Evolutionary conservation across 768 basidiomycete species (phyloP), one percentile per base, ranked within the genome.

Genomic region (Cubamyces lactineus): DNA sequence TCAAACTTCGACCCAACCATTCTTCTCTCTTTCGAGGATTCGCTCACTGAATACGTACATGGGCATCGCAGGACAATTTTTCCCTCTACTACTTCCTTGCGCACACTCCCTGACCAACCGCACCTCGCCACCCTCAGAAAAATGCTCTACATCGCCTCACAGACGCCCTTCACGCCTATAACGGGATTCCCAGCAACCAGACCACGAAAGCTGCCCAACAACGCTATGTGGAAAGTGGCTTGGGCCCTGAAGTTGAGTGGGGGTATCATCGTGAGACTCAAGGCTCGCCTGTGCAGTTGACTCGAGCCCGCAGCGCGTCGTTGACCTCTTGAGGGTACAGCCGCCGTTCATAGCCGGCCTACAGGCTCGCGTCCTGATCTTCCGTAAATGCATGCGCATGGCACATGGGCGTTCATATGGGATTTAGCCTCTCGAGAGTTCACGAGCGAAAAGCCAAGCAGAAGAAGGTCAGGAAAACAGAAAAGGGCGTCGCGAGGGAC

Each of bases 1-100:
- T 59, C 52, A 54, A 46, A 40, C 52, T 50, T 41, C 53, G 43
- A 39, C 28, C 26, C 53, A 23, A 54, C 42, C 42, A 56, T 53
- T 55, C 42, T 47, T 64, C 63, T 21, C 54, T 59, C 52, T 42
- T 23, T 45, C 41, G 23, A 23, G 30, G 17, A 41, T 47, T 52
- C 53, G 43, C 57, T 64, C 57, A 40, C 50, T 39, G 23, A 28
- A 52, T 60, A 64, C 63, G 63, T 38, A 64, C 63, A 54, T 23
- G 30, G 24, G 16, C n/a, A 23, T 23, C 47, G 46, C 7, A 19
- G 16, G 28, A 45, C 49, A 43, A 26, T 39, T 52, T 53, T 43
- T 42, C 46, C 51, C 42, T 24, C 43, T 53, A 63, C 56, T 57
- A 63, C 56, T 47, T 55, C 39, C 55, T 56, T 21, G 41, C 39